Percentiles rank a stretch among this genome's conserved stretches.
phyloP scores from a whole-genome alignment of 768 basidiomycete species.

The Kwoniella pini region DNA sequence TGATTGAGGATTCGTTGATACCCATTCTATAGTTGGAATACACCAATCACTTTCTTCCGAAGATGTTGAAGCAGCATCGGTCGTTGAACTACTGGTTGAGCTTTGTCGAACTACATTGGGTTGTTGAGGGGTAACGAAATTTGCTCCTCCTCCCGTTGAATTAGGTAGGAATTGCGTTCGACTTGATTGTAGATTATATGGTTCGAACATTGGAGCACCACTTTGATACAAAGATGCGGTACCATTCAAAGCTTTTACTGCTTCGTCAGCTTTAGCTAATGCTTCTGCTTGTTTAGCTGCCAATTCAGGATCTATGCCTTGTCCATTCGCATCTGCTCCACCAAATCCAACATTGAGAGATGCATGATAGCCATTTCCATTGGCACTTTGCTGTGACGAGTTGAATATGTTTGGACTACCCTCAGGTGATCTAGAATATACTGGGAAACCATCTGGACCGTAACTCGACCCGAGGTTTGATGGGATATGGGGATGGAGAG shows the following conservation, averaged over 20 bases:
- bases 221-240: slow-evolving; percentile 41
- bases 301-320: slow-evolving; percentile 21
- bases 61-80: slow-evolving; percentile 37
- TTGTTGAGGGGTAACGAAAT: slow-evolving; percentile 33
- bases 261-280: slow-evolving; percentile 44
- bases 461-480: slow-evolving; percentile 42
- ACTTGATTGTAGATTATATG: neutral
- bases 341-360: slow-evolving; percentile 7
- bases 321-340: slow-evolving; percentile 10
- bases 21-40: slow-evolving; percentile 48
- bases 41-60: slow-evolving; percentile 49
- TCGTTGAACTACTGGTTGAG: slow-evolving; percentile 35
- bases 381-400: neutral
- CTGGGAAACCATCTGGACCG: slow-evolving; percentile 43
- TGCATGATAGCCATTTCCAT: slow-evolving; percentile 7
- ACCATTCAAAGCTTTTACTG: slow-evolving; percentile 40
- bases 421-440: slow-evolving; percentile 17
- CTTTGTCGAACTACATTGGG: slow-evolving; percentile 34
- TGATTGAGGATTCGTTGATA: slow-evolving; percentile 19
- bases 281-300: slow-evolving; percentile 33
- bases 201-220: slow-evolving; percentile 7
- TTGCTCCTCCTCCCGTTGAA: slow-evolving; percentile 3
- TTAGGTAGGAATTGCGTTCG: neutral
- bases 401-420: slow-evolving; percentile 7
- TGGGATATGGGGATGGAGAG: slow-evolving; percentile 25